These are phyloP conservation scores for Coniella lustricola DNA, from an alignment of 2,329 filamentous ascomycete species.

Conservation along the genomic window DNA sequence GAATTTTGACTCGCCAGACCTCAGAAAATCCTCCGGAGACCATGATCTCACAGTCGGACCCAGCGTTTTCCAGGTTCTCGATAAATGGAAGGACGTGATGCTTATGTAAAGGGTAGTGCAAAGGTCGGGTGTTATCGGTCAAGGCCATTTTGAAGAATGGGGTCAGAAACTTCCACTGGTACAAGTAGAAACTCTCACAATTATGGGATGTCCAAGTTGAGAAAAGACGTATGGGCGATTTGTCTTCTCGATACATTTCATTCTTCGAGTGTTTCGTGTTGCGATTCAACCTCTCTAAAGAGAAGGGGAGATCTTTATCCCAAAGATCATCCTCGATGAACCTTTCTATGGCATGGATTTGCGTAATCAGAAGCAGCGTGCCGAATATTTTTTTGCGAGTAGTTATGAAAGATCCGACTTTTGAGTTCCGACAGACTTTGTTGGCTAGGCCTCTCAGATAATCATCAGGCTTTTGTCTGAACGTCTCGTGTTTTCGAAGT, in stretches of 20 bases:
- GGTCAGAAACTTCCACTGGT: conserved; percentile 6
- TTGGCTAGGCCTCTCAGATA: background rate
- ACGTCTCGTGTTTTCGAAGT: background rate
- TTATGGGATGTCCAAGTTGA: background rate
- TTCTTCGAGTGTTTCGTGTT: background rate
- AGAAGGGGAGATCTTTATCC: conserved; percentile 4
- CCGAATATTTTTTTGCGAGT: conserved; percentile 5
- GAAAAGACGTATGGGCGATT: background rate
- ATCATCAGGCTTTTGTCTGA: background rate
- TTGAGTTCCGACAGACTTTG: background rate
- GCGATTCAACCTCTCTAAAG: background rate
- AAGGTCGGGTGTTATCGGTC: background rate
- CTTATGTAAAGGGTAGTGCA: background rate
- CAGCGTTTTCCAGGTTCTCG: background rate
- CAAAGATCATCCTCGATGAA: conserved; percentile 2
- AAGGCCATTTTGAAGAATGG: background rate
- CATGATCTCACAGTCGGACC: background rate
- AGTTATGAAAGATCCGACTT: background rate
- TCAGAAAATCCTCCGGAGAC: conserved; percentile 4
- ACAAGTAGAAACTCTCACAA: background rate
- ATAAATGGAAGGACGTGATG: conserved; percentile 1
- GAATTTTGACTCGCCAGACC: conserved; percentile 6
- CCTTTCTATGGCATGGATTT: background rate
- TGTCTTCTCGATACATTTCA: background rate
- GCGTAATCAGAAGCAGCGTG: background rate